Base-by-base conservation (phyloP, 192 early-diverging fungal species). In the Backusella macrospora region DNA sequence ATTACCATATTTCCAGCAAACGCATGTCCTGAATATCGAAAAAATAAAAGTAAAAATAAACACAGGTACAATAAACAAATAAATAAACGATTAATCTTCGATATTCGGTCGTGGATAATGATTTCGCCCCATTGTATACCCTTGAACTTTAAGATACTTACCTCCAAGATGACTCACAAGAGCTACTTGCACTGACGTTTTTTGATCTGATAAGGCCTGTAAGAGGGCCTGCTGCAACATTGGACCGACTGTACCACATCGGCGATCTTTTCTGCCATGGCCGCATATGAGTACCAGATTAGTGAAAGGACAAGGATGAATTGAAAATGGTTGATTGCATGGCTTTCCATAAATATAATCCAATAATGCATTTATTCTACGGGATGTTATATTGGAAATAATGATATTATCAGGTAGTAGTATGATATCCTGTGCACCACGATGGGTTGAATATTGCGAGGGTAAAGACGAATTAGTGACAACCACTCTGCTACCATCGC, bases 1-100 rank as follows among this genome's bases (percentile, higher is more conserved):
- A 86, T 78, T 45, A 86, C 80, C 0, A 86, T 70, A 65, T 86
- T 86, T 5, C 85, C 85, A 12, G 85, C 85, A 78, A 86, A 86
- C 63, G 80, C 84, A 68, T 86, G 85, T 55, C 85, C 81, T 82
- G 65, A 16, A 55, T 55, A 55, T 52, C 1, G 18, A 52, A 9
- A 26, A 59, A 18, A 49, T 18, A 52, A 18, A 52, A 21, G 8
- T 18, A 23, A 5, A 39, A 10, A 39, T 9, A 12, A 12, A 55
- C 18, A 55, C 2, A 9, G 18, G 39, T 45, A 72, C 10, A 39
- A 29, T 38, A 23, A 34, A 55, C 9, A 55, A 55, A 23, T 14
- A 46, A 46, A 43, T 47, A n/a, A 23, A 26, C 38, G 40, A 37
- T 65, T 38, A 65, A 65, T 65, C 38, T 39, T 65, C 34, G 14